Conservation (phyloP, 768 basidiomycete species). For the Boletellus emodensis region DNA sequence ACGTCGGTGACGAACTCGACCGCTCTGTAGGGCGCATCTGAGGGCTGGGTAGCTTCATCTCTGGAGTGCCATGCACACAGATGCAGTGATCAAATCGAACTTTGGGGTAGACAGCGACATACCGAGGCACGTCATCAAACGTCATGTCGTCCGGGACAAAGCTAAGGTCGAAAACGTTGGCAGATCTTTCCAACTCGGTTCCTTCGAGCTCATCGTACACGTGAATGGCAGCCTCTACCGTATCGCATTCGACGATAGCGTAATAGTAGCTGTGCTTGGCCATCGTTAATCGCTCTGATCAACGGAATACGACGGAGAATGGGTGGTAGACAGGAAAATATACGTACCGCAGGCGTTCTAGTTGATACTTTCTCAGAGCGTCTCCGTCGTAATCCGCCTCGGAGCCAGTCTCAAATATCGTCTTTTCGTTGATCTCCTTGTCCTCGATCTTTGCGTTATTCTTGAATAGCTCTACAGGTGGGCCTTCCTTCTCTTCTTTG, state of each 20-base stretch:
- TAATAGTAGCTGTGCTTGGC: conserved; percentile 77
- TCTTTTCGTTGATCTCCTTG: conserved; percentile 61
- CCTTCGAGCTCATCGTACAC: conserved; percentile 86
- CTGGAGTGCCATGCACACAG: conserved; percentile 35
- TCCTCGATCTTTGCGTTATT: conserved; percentile 36
- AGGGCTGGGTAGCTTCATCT: conserved; percentile 77
- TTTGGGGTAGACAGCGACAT: not conserved
- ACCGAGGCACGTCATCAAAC: conserved; percentile 79
- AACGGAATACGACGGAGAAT: not conserved
- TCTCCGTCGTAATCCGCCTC: conserved; percentile 85
- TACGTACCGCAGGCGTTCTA: conserved; percentile 82
- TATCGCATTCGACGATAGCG: conserved; percentile 87
- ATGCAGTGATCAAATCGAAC: not conserved
- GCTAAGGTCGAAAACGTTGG: conserved; percentile 93
- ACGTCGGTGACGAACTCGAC: conserved; percentile 94
- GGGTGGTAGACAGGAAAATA: not conserved
- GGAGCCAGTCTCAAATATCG: conserved; percentile 60
- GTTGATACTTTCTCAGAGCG: conserved; percentile 84
- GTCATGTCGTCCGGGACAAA: conserved; percentile 88
- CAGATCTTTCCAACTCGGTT: conserved; percentile 93
- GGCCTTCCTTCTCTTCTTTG: conserved; percentile 86
- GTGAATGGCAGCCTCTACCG: conserved; percentile 68
- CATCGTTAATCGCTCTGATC: conserved; percentile 4
- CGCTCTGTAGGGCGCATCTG: conserved; percentile 57
- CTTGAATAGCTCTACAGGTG: conserved; percentile 80